Evolutionary conservation across 352 stramenopile species (phyloP).

Genomic region (Globisporangium orthogonon): DNA sequence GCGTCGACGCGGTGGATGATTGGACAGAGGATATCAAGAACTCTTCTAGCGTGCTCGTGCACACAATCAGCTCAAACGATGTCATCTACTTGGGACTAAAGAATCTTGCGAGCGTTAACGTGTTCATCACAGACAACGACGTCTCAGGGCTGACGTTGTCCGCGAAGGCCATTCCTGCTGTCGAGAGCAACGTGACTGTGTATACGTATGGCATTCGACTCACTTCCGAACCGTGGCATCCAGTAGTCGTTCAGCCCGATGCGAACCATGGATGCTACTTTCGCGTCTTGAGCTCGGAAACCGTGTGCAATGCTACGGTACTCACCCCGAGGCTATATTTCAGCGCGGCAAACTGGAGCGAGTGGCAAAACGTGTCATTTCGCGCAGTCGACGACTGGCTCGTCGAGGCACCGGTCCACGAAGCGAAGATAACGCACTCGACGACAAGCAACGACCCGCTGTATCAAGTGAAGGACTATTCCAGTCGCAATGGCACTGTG

Average conservation of each 20-base stretch:
- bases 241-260: constrained; percentile 42
- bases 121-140: constrained; percentile 62
- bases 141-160: constrained; percentile 53
- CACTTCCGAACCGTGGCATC: constrained; percentile 56
- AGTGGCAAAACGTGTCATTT: constrained; percentile 51
- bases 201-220: constrained; percentile 46
- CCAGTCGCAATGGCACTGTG: constrained; percentile 16
- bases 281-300: constrained; percentile 18
- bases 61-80: constrained; percentile 57
- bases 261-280: constrained; percentile 46
- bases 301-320: constrained; percentile 56
- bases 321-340: constrained; percentile 43
- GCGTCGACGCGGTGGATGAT: constrained; percentile 54
- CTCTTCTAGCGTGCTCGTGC: constrained; percentile 44
- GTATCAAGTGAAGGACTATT: constrained; percentile 33
- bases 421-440: constrained; percentile 39
- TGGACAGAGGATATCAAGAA: constrained; percentile 35
- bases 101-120: constrained; percentile 34
- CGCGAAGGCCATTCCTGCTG: constrained; percentile 20
- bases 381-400: constrained; percentile 59
- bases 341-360: constrained; percentile 52
- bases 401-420: constrained; percentile 42
- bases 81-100: constrained; percentile 48
- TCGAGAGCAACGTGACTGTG: constrained; percentile 32
- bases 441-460: constrained; percentile 38